A percentile compares a stretch with the other conserved stretches of the same genome.
Conservation (phyloP, 2,329 filamentous ascomycete species). For the Thyridium curvatum region DNA sequence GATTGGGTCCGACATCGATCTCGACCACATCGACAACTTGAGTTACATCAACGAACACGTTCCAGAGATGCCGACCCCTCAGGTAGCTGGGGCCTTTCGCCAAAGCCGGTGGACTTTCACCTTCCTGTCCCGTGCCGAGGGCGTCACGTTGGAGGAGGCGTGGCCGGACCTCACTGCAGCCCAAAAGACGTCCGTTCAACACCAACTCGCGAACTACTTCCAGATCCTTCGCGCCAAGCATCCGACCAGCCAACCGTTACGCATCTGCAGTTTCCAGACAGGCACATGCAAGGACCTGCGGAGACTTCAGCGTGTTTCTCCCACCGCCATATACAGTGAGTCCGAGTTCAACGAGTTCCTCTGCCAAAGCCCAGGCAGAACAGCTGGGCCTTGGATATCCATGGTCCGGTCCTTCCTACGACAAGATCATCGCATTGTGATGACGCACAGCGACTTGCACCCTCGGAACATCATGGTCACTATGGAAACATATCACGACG, state of each 20-base stretch:
- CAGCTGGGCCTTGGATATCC: too few species aligned
- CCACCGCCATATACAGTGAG: too few species aligned
- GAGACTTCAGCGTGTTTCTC: constrained; percentile 1
- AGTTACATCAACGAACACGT: neutral
- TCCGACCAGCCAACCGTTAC: neutral
- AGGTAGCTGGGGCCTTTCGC: neutral
- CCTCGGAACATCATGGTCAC: constrained; percentile 9
- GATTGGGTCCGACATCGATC: neutral
- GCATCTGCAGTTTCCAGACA: constrained; percentile 1
- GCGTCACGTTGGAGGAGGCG: constrained; percentile 2
- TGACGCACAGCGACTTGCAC: constrained; percentile 9
- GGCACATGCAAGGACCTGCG: constrained; percentile 2
- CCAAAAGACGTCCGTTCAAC: constrained; percentile 2
- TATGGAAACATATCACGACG: too few species aligned
- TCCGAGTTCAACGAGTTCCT: too few species aligned
- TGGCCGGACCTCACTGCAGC: constrained; percentile 1
- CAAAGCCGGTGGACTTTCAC: neutral
- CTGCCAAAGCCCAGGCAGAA: too few species aligned
- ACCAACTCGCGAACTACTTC: neutral
- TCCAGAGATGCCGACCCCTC: neutral
- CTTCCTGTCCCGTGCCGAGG: constrained; percentile 1
- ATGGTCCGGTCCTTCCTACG: constrained; percentile 2
- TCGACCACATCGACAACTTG: neutral
- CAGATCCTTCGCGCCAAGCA: neutral
- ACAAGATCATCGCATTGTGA: constrained; percentile 2